Evolutionary conservation across 176 grass and related monocot species (phyloP), one percentile per base, ranked within the genome.

Genomic region (Phoenix dactylifera): DNA sequence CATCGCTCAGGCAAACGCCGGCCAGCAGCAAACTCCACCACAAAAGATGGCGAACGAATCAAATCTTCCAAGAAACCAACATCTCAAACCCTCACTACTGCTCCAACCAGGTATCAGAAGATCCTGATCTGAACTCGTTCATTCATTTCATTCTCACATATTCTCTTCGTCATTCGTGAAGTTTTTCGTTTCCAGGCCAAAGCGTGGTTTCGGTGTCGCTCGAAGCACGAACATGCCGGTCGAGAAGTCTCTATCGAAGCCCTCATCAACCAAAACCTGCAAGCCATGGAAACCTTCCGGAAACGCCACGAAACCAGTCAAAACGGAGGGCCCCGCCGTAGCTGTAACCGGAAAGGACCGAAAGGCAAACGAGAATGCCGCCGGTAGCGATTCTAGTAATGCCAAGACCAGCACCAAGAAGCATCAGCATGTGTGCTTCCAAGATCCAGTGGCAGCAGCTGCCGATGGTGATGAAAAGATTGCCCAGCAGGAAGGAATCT

Each of bases 141-240:
- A n/a, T 29, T 54, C 56, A 9, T 15, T 26, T 18, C 19, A 15
- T 59, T 10, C 50, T 48, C 25, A 51, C 25, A 63, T 52, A 7
- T 24, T 44, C 2, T 16, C 22, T 4, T 22, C 49, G 3, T 58
- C 12, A 49, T 65, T 16, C 6, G 26, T 65, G 19, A 65, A 1
- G 12, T 24, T 51, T 48, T 12, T 57, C 65, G 62, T 59, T 35
- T 44, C 17, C 74, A 89, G 82, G 66, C 23, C 63, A 22, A 84
- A 73, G 55, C 85, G 82, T 51, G 70, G 62, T 18, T 95, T 95
- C 65, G 85, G 89, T 18, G 66, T 73, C 44, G 66, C 51, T 55
- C 72, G 76, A 22, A 89, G 60, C 73, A 71, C 62, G 49, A 95
- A 95, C 15, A 60, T 67, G 26, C 73, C 64, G n/a, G 63, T 48